phyloP scores from a whole-genome alignment of 2,329 filamentous ascomycete species.

The Apiospora marii region DNA sequence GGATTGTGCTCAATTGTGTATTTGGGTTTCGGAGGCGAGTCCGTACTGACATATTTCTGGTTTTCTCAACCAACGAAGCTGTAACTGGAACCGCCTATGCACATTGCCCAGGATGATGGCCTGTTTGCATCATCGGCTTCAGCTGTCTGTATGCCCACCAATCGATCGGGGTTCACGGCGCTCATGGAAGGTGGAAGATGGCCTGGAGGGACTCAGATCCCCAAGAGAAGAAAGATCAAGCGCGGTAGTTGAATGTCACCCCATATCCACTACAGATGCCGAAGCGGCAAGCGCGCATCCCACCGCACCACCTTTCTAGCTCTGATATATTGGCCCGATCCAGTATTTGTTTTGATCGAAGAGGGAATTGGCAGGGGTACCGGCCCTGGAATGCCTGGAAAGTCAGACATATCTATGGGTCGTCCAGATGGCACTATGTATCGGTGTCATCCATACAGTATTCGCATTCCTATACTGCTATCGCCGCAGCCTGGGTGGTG shows the following conservation, averaged over 20 bases:
- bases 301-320: neutral
- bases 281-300: neutral
- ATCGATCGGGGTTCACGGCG: neutral
- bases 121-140: neutral
- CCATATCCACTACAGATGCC: neutral
- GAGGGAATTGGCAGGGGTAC: neutral
- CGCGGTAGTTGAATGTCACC: constrained; percentile 8
- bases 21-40: neutral
- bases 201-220: neutral
- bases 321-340: neutral
- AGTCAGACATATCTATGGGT: neutral
- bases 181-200: neutral
- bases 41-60: neutral
- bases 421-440: neutral
- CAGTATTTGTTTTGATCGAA: neutral
- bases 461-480: neutral
- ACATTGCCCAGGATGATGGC: neutral
- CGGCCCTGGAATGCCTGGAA: too few relatives aligned
- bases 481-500: neutral
- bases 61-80: neutral
- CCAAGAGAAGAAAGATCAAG: neutral
- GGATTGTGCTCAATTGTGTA: neutral
- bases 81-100: too few relatives aligned
- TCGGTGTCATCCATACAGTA: neutral
- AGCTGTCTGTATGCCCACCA: neutral